A percentile compares a stretch with the other conserved stretches of the same genome.
These are phyloP conservation scores for Leccinum broughii DNA, from an alignment of 768 basidiomycete genomes.

Conservation along the genomic window DNA sequence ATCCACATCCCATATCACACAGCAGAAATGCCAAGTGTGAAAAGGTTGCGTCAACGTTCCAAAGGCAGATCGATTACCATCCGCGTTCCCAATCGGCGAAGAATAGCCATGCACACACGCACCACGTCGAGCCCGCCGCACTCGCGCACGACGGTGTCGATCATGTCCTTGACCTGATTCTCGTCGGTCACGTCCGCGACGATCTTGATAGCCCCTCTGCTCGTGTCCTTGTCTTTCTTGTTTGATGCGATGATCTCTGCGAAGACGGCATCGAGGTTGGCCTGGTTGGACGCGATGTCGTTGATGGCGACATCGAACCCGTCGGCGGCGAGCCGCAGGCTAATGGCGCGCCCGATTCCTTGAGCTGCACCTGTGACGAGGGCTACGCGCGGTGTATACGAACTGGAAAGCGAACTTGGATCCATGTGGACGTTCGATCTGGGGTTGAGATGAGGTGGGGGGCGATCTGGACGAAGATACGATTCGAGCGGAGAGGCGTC, in stretches of 20 bases:
- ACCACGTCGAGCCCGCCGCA: conserved; percentile 17
- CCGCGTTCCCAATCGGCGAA: background rate
- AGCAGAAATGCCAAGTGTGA: background rate
- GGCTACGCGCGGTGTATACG: conserved; percentile 29
- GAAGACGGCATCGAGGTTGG: conserved; percentile 5
- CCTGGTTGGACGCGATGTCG: conserved; percentile 32
- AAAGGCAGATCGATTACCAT: background rate
- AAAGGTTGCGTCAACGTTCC: background rate
- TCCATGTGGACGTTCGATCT: background rate
- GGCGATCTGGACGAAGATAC: background rate
- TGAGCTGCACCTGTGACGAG: conserved; percentile 46
- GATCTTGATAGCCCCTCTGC: background rate
- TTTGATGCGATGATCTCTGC: background rate
- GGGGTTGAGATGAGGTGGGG: background rate
- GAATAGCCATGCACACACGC: conserved; percentile 3
- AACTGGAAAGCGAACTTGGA: background rate
- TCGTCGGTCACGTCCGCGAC: conserved; percentile 7
- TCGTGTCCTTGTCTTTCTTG: background rate
- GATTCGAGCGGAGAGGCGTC: background rate
- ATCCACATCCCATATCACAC: background rate
- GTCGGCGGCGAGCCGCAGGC: conserved; percentile 41
- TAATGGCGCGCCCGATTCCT: conserved; percentile 52
- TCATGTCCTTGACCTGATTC: conserved; percentile 14
- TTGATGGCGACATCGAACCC: conserved; percentile 50
- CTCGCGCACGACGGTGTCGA: conserved; percentile 6